Evolutionary conservation across 176 grass and related monocot genomes (phyloP), one percentile per base, ranked within the genome.

Genomic region (Aegilops longissima): DNA sequence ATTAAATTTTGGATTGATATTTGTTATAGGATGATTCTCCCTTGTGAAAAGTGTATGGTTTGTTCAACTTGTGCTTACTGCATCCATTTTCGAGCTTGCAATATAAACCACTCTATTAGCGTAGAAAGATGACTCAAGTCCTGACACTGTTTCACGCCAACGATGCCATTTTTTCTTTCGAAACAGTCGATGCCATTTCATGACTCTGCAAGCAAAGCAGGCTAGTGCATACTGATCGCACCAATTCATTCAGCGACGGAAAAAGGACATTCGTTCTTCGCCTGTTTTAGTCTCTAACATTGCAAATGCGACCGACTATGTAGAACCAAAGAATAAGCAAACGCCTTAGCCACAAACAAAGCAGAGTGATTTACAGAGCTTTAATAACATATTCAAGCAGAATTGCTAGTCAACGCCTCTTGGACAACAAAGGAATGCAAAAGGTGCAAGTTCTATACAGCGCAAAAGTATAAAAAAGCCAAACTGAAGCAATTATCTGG

Each of bases 251-350:
- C 33, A 47, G 4, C 13, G 31, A 75, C 5, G 20, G 3, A n/a
- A 77, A 73, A 77, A 2, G 31, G 74, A 24, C 9, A 13, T 61
- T 69, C 12, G 40, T 8, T 47, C 18, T 16, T 42, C 40, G 4
- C 71, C 39, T 79, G 16, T 62, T 63, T 16, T 23, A 51, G 4
- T 35, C 3, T 58, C 24, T 80, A 61, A 76, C 77, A 63, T 35
- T 68, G 66, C 65, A 88, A 63, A 64, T 30, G 29, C 5, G 17
- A 6, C 3, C 18, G 17, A 3, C 7, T 4, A 40, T 5, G 9
- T 18, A 61, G 61, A 85, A 87, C 42, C 47, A 86, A 81, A 23
- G 25, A 90, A 73, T 56, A 17, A 86, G 34, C 16, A 58, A 20
- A 58, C 33, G 3, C 24, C 18, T 83, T 66, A 39, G 17, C 9